These are phyloP conservation scores for Dactylellina haptotyla DNA, from an alignment of 2,329 filamentous ascomycete genomes.

Conservation along the genomic window DNA sequence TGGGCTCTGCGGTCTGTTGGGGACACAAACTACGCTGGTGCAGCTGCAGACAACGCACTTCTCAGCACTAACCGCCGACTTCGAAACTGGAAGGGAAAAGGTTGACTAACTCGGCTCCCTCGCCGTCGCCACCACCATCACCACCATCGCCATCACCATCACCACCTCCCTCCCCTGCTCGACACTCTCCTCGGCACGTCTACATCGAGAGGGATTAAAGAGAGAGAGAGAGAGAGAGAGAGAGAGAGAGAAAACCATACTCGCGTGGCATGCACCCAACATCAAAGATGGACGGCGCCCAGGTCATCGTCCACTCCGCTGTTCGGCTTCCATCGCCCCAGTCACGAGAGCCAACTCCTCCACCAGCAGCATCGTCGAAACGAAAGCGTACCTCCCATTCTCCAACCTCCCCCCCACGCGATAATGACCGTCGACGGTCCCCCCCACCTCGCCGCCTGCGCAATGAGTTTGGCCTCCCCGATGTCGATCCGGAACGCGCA, in stretches of 20 bases:
- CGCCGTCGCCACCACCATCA: slow-evolving; percentile 12
- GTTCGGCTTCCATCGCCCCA: slow-evolving; percentile 70
- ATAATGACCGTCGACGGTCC: slow-evolving; percentile 63
- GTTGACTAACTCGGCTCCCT: slow-evolving; percentile 13
- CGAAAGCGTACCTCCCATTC: slow-evolving; percentile 70
- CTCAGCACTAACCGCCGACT: slow-evolving; percentile 3
- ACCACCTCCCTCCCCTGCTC: background rate
- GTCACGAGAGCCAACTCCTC: slow-evolving; percentile 64
- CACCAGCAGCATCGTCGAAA: slow-evolving; percentile 64
- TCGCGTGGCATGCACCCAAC: background rate
- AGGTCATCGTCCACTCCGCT: slow-evolving; percentile 67
- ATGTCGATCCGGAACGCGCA: slow-evolving; percentile 66
- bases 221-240: background rate
- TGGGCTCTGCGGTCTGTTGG: slow-evolving; percentile 8
- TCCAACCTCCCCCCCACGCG: slow-evolving; percentile 65
- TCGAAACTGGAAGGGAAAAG: too few relatives aligned
- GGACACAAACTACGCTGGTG: slow-evolving; percentile 29
- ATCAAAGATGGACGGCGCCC: slow-evolving; percentile 59
- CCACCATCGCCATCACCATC: slow-evolving; percentile 8
- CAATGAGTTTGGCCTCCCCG: slow-evolving; percentile 62
- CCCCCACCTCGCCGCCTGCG: slow-evolving; percentile 61
- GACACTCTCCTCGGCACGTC: background rate
- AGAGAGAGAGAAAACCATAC: background rate
- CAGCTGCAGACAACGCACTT: slow-evolving; percentile 24
- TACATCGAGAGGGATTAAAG: background rate